Base-by-base conservation (phyloP, 441 rosid genomes). In the Bruguiera hainesii region DNA sequence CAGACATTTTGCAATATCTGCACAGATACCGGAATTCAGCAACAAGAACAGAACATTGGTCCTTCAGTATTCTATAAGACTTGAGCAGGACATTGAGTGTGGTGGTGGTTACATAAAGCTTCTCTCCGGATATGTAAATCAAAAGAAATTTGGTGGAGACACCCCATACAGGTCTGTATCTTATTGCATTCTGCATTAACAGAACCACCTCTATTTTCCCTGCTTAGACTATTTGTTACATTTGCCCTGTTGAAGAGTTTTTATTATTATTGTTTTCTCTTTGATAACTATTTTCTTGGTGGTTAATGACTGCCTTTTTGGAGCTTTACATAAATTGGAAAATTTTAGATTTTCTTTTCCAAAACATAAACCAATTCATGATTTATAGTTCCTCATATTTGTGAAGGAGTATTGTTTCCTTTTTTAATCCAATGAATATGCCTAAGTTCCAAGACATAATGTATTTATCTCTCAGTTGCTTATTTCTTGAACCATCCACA, bases 71-170 rank as follows among this genome's bases (percentile, higher is more conserved):
- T 93, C 97, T 1, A 78, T 93, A 69, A 89, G 83, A 78, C 58
- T 88, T 61, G 96, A 93, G 74, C 98, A 90, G 78, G 96, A 93
- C 63, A 90, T 93, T 49, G 97, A 91, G 75, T 91, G 97, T 73
- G 97, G 97, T 2, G 97, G 96, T 10, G 96, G 90, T 62, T 91
- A 89, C 80, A 85, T 90, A 61, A 90, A 93, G 87, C 95, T 93
- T 77, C 93, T 79, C 64, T 92, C 96, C 25, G 90, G 91, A 49
- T 89, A 83, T 71, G 98, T 92, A 48, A 93, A 90, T 79, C 98
- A 93, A 73, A 93, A 93, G 83, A 92, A 90, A 79, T 93, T 87
- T 71, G 98, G 98, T 39, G 96, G 98, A 18, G 96, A 90, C 74
- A 87, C 97, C 48, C 98, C 94, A 63, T 93, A 89, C 76, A 89